Percentiles rank a stretch among this genome's conserved stretches.
These are phyloP conservation scores for Carex cristatella DNA, from an alignment of 176 grass and related monocot genomes.

Conservation along the genomic window DNA sequence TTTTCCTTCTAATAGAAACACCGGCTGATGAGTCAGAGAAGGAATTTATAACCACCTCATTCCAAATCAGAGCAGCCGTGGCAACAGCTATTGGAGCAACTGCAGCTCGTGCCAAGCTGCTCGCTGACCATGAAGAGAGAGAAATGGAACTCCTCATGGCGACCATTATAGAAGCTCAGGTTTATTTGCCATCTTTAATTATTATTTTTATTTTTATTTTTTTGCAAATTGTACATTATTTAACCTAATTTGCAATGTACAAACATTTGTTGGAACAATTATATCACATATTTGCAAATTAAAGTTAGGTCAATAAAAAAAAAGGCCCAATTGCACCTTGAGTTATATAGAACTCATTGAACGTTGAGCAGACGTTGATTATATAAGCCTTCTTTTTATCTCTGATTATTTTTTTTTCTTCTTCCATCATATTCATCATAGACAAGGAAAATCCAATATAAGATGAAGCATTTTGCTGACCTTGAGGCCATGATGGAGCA, in stretches of 20 bases:
- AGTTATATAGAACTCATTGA: not conserved
- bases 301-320: not conserved
- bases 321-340: not conserved
- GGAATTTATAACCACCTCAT: constrained; percentile 44
- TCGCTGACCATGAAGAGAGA: constrained; percentile 81
- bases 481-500: constrained; percentile 70
- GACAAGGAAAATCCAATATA: constrained; percentile 85
- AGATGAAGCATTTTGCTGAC: constrained; percentile 83
- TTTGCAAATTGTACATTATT: not conserved
- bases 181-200: constrained; percentile 16
- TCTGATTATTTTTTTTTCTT: not conserved
- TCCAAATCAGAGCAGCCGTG: constrained; percentile 70
- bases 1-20: constrained; percentile 9
- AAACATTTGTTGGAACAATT: not conserved
- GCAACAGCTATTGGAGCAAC: constrained; percentile 73
- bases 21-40: constrained; percentile 33
- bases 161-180: constrained; percentile 95
- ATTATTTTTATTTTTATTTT: not conserved
- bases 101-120: constrained; percentile 85
- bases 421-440: constrained; percentile 16
- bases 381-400: not conserved
- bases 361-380: not conserved
- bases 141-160: constrained; percentile 96
- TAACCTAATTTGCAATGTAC: not conserved
- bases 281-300: not conserved